Evolutionary conservation across 805 yeast species (phyloP), one percentile per base, ranked within the genome.

Genomic region (Ogataea paraovalis): DNA sequence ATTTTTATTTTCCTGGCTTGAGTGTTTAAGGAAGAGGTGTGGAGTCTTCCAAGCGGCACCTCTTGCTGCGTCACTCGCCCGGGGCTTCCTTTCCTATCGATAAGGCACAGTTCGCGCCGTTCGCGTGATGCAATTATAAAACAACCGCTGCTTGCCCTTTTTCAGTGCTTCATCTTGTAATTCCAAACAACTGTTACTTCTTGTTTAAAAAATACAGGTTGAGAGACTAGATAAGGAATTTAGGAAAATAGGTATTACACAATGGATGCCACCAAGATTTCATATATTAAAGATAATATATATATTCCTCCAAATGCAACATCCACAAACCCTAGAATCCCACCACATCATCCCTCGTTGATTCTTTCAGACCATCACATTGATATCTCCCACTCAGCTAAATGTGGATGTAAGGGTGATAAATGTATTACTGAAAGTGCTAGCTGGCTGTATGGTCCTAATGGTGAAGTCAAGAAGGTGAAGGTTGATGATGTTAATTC

Each of bases 401-500:
- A 54, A 19, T 67, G 71, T 52, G 72, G 72, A 1, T 67, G 71
- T 44, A 56, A 61, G 32, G 69, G 71, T 5, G 60, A 55, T 20
- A 49, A 51, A 13, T 67, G 71, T 42, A 67, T 68, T 43, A 58
- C 58, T 6, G 66, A 68, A 39, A 57, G 53, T 18, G 70, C 70
- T 2, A 50, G 49, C 27, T 68, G 72, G 72, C 51, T 68, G 16
- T 68, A 68, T 44, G 62, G 62, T 2, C 66, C 69, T 10, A 55
- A 65, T 28, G 71, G 72, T 12, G 70, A 66, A 50, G 54, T 68
- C 7, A 62, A 59, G 32, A 46, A 55, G 23, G 23, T 44, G 2
- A 46, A 51, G 13, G 30, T 39, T 16, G 34, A 46, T 7, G 68
- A 61, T 41, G 56, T 64, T 30, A 55, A 54, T 19, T 45, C 62